phyloP scores from a whole-genome alignment of 176 grass and related monocot species.

The Cymbopogon citratus region DNA sequence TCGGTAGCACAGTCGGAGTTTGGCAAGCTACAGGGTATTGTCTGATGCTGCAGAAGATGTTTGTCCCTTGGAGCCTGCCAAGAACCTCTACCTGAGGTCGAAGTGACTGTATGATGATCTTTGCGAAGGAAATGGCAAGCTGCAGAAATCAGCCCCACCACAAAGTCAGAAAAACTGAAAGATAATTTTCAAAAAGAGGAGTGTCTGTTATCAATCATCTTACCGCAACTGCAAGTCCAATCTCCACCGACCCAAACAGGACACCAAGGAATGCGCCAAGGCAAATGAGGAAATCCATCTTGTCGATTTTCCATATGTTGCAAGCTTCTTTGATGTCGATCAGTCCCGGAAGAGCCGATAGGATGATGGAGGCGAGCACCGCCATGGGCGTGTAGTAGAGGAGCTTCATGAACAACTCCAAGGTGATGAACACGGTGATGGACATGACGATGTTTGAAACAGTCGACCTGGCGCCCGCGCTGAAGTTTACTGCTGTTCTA shows the following conservation, averaged over 20 bases:
- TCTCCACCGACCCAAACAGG: constrained; percentile 86
- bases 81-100: constrained; percentile 68
- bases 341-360: constrained; percentile 84
- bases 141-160: constrained; percentile 17
- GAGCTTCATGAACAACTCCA: constrained; percentile 67
- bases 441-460: constrained; percentile 94
- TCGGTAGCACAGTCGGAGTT: constrained; percentile 38
- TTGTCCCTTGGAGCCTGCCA: constrained; percentile 77
- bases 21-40: constrained; percentile 63
- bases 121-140: constrained; percentile 76
- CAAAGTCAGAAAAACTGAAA: constrained; percentile 18
- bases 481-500: constrained; percentile 85
- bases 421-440: constrained; percentile 56
- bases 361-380: constrained; percentile 88
- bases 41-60: constrained; percentile 64
- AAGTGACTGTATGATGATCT: constrained; percentile 72
- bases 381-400: constrained; percentile 94
- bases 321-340: constrained; percentile 73
- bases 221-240: constrained; percentile 78
- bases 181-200: not conserved
- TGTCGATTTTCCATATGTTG: constrained; percentile 83
- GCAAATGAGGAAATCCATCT: constrained; percentile 91
- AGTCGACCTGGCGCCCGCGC: constrained; percentile 71
- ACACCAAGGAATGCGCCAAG: constrained; percentile 76
- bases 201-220: not conserved